A percentile compares a stretch with the other conserved stretches of the same genome.
These are phyloP conservation scores for Pythium rhizo-oryzae DNA, from an alignment of 352 stramenopile genomes.

Conservation along the genomic window DNA sequence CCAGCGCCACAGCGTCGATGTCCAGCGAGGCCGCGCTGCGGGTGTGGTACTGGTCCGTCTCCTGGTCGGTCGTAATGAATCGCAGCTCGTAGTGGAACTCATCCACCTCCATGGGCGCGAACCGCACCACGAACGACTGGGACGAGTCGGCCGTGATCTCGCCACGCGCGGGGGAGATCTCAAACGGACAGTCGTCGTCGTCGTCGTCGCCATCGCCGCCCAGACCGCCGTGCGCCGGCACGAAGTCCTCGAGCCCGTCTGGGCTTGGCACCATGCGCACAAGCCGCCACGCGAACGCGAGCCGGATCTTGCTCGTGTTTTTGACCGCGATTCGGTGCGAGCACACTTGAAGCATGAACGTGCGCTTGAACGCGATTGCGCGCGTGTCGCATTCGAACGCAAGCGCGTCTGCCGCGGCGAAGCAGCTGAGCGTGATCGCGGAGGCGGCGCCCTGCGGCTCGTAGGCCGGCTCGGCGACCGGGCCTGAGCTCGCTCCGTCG, in stretches of 20 bases:
- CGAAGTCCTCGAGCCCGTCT: constrained; percentile 10
- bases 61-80: constrained; percentile 32
- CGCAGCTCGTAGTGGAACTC: constrained; percentile 80
- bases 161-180: constrained; percentile 68
- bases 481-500: constrained; percentile 16
- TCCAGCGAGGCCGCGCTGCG: not conserved
- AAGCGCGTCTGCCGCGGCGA: constrained; percentile 64
- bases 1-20: not conserved
- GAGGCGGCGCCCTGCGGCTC: constrained; percentile 41
- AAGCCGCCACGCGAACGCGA: constrained; percentile 67
- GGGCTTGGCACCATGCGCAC: constrained; percentile 28
- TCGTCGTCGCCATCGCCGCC: constrained; percentile 10
- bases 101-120: constrained; percentile 91
- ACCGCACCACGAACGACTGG: constrained; percentile 85
- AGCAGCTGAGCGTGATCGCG: constrained; percentile 55
- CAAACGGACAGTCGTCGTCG: constrained; percentile 85
- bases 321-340: constrained; percentile 65
- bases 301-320: constrained; percentile 75
- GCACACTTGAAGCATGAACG: constrained; percentile 89
- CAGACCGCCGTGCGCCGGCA: constrained; percentile 7
- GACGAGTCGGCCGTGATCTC: constrained; percentile 55
- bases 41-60: not conserved
- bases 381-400: constrained; percentile 64
- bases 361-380: constrained; percentile 72
- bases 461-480: constrained; percentile 48